Conservation (phyloP, 1,284 basidiomycete species). For the Cryptococcus floricola region DNA sequence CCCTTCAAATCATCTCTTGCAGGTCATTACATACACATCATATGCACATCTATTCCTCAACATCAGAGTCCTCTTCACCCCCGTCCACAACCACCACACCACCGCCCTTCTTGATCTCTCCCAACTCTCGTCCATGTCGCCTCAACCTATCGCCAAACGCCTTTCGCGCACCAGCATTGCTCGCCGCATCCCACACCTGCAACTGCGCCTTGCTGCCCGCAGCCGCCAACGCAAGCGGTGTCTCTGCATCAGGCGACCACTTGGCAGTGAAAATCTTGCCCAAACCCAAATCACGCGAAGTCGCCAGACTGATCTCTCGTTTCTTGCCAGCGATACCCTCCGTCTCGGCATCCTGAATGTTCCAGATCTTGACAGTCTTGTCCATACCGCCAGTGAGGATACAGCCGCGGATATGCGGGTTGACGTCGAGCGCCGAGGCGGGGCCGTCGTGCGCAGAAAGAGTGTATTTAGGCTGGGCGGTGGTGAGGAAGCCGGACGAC, state of each 20-base stretch:
- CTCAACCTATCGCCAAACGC: slow-evolving; percentile 70
- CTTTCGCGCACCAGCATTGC: slow-evolving; percentile 71
- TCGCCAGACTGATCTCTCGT: slow-evolving; percentile 79
- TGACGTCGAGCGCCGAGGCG: slow-evolving; percentile 85
- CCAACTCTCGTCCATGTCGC: slow-evolving; percentile 63
- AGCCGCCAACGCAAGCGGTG: slow-evolving; percentile 87
- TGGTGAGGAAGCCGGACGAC: slow-evolving; percentile 16
- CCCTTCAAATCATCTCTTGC: neutral
- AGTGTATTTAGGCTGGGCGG: slow-evolving; percentile 66
- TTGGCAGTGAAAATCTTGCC: slow-evolving; percentile 90
- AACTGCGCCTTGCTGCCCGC: slow-evolving; percentile 89
- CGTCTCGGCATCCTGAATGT: slow-evolving; percentile 64
- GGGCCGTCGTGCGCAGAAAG: slow-evolving; percentile 93
- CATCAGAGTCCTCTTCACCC: slow-evolving; percentile 59
- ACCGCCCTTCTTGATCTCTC: slow-evolving; percentile 55
- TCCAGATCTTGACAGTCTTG: slow-evolving; percentile 94
- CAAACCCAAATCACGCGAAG: slow-evolving; percentile 85
- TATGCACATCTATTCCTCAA: slow-evolving; percentile 9
- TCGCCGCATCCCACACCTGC: slow-evolving; percentile 89
- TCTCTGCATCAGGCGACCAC: slow-evolving; percentile 77
- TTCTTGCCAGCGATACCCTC: slow-evolving; percentile 56
- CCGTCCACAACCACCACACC: slow-evolving; percentile 65
- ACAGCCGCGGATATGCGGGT: slow-evolving; percentile 84
- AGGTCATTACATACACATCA: neutral
- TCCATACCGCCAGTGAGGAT: slow-evolving; percentile 91